phyloP scores from a whole-genome alignment of 768 basidiomycete species.

The Roridomyces roridus region DNA sequence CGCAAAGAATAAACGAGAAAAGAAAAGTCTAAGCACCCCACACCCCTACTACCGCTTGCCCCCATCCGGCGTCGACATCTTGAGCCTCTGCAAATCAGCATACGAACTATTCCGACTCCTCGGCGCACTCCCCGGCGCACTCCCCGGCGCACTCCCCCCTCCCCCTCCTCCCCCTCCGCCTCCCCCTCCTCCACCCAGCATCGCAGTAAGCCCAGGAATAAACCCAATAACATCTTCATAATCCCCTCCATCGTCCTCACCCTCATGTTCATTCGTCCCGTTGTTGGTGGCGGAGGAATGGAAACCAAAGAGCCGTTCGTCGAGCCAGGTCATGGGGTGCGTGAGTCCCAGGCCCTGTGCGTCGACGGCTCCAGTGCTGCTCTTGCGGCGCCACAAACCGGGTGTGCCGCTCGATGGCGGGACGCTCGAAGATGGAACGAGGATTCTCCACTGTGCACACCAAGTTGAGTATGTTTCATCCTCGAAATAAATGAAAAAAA shows the following conservation, averaged over 20 bases:
- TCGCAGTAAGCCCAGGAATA: conserved; percentile 41
- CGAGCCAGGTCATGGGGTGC: conserved; percentile 95
- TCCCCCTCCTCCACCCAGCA: not conserved
- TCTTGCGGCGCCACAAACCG: conserved; percentile 82
- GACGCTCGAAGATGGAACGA: conserved; percentile 83
- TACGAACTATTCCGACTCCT: conserved; percentile 23
- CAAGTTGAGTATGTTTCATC: no score
- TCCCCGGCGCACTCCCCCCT: not conserved
- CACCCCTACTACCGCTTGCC: not conserved
- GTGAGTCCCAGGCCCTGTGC: conserved; percentile 70
- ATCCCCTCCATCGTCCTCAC: conserved; percentile 91
- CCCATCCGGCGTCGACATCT: conserved; percentile 11
- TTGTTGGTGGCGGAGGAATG: conserved; percentile 62
- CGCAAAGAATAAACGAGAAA: not conserved
- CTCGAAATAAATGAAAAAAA: conserved; percentile 3
- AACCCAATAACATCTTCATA: conserved; percentile 88
- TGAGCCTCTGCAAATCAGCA: conserved; percentile 18
- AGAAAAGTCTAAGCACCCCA: no score
- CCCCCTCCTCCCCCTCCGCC: no score
- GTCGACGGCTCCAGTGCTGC: conserved; percentile 81
- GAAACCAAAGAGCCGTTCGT: conserved; percentile 90
- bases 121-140: not conserved
- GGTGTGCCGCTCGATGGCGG: conserved; percentile 80
- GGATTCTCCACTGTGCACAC: conserved; percentile 77
- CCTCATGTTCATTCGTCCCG: conserved; percentile 41